These are phyloP conservation scores for Ogataea trehaloabstinens DNA, from an alignment of 805 yeast species.

Conservation along the genomic window DNA sequence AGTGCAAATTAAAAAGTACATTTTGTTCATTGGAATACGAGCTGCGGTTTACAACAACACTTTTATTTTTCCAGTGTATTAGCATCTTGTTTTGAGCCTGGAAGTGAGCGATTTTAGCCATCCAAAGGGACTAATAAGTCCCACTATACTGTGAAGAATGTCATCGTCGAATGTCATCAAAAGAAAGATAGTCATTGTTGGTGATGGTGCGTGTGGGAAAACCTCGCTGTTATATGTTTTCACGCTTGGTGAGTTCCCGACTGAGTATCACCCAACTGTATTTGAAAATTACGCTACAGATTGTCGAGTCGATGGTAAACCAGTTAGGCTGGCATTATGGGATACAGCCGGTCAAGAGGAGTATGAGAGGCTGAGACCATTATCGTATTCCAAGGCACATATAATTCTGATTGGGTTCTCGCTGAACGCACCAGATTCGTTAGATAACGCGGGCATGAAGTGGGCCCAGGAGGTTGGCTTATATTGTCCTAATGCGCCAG, in stretches of 20 bases:
- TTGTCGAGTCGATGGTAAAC: conserved; percentile 90
- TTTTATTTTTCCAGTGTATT: too few species aligned
- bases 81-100: too few species aligned
- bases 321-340: conserved; percentile 87
- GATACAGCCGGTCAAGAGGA: conserved; percentile 98
- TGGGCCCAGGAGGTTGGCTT: conserved; percentile 84
- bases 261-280: conserved; percentile 91
- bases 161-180: conserved; percentile 37
- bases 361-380: conserved; percentile 83
- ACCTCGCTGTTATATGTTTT: conserved; percentile 88
- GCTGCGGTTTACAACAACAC: too few species aligned
- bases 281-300: conserved; percentile 94
- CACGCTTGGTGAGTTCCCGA: conserved; percentile 89
- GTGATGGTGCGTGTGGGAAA: conserved; percentile 95
- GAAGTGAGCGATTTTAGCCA: too few species aligned
- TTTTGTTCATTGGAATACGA: too few species aligned
- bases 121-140: too few species aligned
- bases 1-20: too few species aligned
- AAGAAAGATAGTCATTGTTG: conserved; percentile 84
- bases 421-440: conserved; percentile 77
- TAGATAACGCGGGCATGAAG: conserved; percentile 76
- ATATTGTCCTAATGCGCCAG: conserved; percentile 79
- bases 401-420: conserved; percentile 86
- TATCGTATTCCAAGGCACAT: conserved; percentile 85
- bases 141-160: too few species aligned